Evolutionary conservation across 2,329 filamentous ascomycete genomes (phyloP), one percentile per base, ranked within the genome.

Genomic region (Paecilomyces dactylethromorphus): DNA sequence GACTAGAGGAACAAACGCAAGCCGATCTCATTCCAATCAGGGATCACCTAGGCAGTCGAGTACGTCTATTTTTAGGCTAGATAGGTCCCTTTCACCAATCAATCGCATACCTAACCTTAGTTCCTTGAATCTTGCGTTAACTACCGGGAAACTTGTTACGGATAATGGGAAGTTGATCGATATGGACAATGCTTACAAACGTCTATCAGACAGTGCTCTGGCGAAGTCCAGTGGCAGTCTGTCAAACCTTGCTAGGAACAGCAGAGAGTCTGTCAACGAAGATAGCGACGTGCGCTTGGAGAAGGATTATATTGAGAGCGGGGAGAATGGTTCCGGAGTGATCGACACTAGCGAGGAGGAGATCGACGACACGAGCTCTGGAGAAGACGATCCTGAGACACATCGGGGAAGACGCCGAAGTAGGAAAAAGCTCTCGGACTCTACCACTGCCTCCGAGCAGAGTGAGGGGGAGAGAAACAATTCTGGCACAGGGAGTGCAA

Each of bases 191-290:
- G 87, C 88, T 3, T 90, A 92, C 68, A 81, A 87, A 55, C 83
- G 85, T 59, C 76, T 92, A 18, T 91, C 89, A 1, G 87, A 92
- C 68, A 87, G 87, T 11, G 86, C 87, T 55, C 75, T 92, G 51
- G 80, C 84, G 3, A 81, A 81, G 31, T 86, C 87, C 4, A 81
- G 84, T 18, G 87, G 88, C 29, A 83, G 79, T 55, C 74, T 93
- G 32, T 81, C 87, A 6, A 78, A 80, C 55, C 76, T 90, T 70
- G 51, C 63, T 64, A 21, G 71, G 69, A 39, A 68, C 11, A 70
- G 69, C 29, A 67, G 74, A 45, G 78, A 77, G 54, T 69, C 74
- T 13, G 64, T 78, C 8, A 76, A 79, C 1, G 78, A 79, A 6
- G 78, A 78, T 26, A 79, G 76, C 10, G 79, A 81, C 39, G 76